Conservation (phyloP, 2,329 filamentous ascomycete species). For the Colletotrichum lupini region DNA sequence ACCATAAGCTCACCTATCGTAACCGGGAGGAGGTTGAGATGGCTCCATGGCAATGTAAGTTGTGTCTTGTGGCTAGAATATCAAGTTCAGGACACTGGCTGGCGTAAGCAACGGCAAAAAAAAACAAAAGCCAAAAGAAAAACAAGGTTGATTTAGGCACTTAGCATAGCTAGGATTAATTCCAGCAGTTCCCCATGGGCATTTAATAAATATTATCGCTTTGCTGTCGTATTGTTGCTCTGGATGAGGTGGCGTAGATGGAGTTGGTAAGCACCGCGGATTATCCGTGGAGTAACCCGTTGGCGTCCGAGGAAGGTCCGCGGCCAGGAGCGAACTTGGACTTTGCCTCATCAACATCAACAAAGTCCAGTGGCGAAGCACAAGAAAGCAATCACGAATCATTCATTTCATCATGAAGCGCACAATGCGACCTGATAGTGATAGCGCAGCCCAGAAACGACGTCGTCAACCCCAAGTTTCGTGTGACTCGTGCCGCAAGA, state of each 20-base stretch:
- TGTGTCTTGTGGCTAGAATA: background rate
- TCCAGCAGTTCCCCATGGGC: background rate
- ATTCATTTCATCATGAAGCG: conserved; percentile 11
- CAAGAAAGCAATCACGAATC: background rate
- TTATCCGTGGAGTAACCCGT: conserved; percentile 15
- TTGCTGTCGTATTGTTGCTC: background rate
- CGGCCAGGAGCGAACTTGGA: background rate
- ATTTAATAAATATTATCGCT: background rate
- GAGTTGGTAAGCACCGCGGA: conserved; percentile 14
- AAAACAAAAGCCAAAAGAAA: too few relatives aligned
- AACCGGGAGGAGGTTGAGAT: conserved; percentile 3
- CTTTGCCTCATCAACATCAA: background rate
- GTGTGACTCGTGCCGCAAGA: conserved; percentile 45
- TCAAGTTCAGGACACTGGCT: too few relatives aligned
- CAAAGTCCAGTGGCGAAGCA: background rate
- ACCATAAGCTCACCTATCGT: conserved; percentile 2
- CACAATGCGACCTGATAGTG: too few relatives aligned
- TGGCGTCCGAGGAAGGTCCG: background rate
- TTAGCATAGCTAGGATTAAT: too few relatives aligned
- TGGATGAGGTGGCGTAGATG: background rate
- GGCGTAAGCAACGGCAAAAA: too few relatives aligned
- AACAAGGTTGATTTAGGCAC: too few relatives aligned
- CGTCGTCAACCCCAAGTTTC: conserved; percentile 44
- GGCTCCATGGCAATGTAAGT: background rate
- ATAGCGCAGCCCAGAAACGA: background rate